These are phyloP conservation scores for Coemansia sp. DNA, from an alignment of 192 early-diverging fungal species.

Conservation along the genomic window DNA sequence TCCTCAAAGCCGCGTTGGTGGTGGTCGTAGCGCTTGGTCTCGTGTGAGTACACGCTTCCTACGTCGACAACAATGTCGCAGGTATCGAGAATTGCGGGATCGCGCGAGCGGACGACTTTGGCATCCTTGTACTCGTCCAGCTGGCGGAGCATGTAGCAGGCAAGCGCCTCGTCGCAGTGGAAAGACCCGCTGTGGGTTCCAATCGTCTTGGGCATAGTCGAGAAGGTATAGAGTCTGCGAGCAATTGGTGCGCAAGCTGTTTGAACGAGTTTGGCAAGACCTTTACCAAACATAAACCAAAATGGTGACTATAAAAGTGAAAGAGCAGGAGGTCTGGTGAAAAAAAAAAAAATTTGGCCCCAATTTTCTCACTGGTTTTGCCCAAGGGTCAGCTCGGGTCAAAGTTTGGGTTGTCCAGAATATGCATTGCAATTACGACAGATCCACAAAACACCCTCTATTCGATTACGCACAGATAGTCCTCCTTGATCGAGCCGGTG, in stretches of 20 bases:
- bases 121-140: constrained; percentile 61
- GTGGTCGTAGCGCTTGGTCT: constrained; percentile 75
- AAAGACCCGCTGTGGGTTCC: constrained; percentile 86
- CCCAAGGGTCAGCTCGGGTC: background rate
- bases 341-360: background rate
- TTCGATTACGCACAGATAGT: constrained; percentile 83
- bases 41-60: constrained; percentile 85
- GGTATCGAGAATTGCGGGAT: constrained; percentile 68
- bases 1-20: constrained; percentile 93
- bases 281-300: constrained; percentile 12
- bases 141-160: constrained; percentile 78
- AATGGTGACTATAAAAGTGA: constrained; percentile 5
- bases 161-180: constrained; percentile 89
- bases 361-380: background rate
- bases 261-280: constrained; percentile 1
- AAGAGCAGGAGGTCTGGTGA: background rate
- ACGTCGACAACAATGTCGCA: constrained; percentile 94
- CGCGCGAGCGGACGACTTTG: constrained; percentile 78
- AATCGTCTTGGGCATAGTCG: constrained; percentile 58
- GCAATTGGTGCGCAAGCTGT: background rate
- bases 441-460: background rate
- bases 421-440: background rate
- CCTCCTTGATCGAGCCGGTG: constrained; percentile 96
- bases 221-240: background rate
- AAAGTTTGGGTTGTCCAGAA: background rate